Evolutionary conservation across 2,329 filamentous ascomycete genomes (phyloP).

Genomic region (Aureobasidium subglaciale): DNA sequence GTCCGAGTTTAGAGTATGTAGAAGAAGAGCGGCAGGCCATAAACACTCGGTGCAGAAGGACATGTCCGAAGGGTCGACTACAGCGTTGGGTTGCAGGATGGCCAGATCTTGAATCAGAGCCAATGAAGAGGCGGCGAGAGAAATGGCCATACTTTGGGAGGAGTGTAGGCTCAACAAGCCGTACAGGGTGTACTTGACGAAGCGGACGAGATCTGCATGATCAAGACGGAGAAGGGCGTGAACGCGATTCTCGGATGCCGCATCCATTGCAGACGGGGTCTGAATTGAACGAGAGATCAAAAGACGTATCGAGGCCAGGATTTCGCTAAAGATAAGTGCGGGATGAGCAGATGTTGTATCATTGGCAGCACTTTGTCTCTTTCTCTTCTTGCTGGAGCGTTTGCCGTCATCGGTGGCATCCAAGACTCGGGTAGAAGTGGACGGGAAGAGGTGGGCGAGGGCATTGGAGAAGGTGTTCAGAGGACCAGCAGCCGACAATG

Average conservation of each 20-base stretch:
- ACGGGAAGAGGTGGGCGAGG: slow-evolving; percentile 10
- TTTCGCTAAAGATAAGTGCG: not conserved
- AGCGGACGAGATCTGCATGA: not conserved
- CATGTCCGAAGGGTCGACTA: not conserved
- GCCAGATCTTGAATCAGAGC: slow-evolving; percentile 6
- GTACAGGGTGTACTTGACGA: slow-evolving; percentile 1
- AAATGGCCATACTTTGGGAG: not conserved
- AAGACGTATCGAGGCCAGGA: not conserved
- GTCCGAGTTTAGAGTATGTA: slow-evolving; percentile 11
- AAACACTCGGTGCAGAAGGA: slow-evolving; percentile 24
- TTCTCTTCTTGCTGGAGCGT: slow-evolving; percentile 10
- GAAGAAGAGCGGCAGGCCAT: slow-evolving; percentile 20
- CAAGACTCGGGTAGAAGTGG: not conserved
- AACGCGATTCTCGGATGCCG: slow-evolving; percentile 3
- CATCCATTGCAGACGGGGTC: not conserved
- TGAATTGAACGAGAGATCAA: not conserved
- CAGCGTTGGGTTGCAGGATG: not conserved
- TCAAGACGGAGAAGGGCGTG: slow-evolving; percentile 10
- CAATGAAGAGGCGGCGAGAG: not conserved
- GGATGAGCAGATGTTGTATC: not conserved
- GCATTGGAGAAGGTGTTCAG: slow-evolving; percentile 3
- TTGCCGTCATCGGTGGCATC: not conserved
- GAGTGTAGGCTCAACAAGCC: not conserved
- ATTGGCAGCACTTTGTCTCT: slow-evolving; percentile 13
- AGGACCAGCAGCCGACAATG: slow-evolving; percentile 1